Evolutionary conservation across 2,329 filamentous ascomycete genomes (phyloP), one percentile per base, ranked within the genome.

Genomic region (Penicillium sp.): DNA sequence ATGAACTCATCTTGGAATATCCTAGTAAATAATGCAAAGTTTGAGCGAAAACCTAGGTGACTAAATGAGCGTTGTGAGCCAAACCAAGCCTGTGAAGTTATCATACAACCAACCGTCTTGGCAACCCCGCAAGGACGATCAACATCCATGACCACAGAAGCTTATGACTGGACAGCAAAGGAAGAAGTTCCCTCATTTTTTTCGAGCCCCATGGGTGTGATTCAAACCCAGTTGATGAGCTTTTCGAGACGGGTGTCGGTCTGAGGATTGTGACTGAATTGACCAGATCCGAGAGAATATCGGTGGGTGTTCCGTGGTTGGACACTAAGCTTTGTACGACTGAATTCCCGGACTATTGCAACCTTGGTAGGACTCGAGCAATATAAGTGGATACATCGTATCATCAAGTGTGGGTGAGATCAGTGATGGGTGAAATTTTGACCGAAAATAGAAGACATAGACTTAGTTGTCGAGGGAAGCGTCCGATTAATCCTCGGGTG

Each of bases 241-340:
- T 80, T 45, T 75, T 79, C 63, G 71, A 80, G 64, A 77, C 84
- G 65, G 81, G 84, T 28, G 77, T 95, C 33, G 65, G 59, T 66
- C 11, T 85, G 3, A 80, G 80, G 58, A 75, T 93, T 25, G 78
- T 96, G 57, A 78, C 80, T 45, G 87, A 91, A 48, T 87, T 93
- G 35, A 90, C 88, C 65, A 83, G 81, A 57, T 80, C 84, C 19
- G 91, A 96, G 72, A 92, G 92, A 1, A 1, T 75, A 91, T 53
- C 78, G 83, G 48, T 96, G 92, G 92, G 89, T 94, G 84, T 96
- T 96, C 79, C 91, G 91, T 76, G 92, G 92, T 62, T 96, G 92
- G 91, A 87, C 93, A 51, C 92, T 92, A n/a, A 84, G 83, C 67
- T 86, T 86, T 69, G 83, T 85, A 55, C 77, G 84, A 26, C 71